Evolutionary conservation across 23 red algal species (phyloP).

Genomic region (Gracilaria gracilis): DNA sequence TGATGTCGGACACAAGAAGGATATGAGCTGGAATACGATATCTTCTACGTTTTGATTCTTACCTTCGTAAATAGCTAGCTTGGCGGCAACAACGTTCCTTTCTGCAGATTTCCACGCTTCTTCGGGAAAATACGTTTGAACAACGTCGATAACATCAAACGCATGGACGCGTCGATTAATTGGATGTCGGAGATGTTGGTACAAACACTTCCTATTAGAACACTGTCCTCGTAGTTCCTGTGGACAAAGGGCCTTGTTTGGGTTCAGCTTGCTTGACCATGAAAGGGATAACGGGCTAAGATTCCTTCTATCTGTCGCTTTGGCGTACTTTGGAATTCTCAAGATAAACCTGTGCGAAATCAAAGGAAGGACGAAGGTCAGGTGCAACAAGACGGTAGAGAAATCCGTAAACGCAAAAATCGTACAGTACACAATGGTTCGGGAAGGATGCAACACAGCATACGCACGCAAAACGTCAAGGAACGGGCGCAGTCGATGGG

Average conservation of each 20-base stretch:
- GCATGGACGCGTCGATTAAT: conserved; percentile 34
- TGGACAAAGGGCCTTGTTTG: conserved; percentile 55
- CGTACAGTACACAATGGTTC: not conserved
- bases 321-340: conserved; percentile 56
- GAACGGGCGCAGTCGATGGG: not conserved
- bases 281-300: conserved; percentile 47
- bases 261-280: conserved; percentile 45
- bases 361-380: conserved; percentile 13
- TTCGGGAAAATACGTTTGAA: conserved; percentile 32
- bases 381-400: not conserved
- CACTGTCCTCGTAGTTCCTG: conserved; percentile 49
- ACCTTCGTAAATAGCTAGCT: conserved; percentile 67
- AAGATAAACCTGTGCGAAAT: conserved; percentile 35
- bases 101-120: conserved; percentile 38
- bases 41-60: conserved; percentile 60
- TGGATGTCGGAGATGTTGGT: conserved; percentile 41
- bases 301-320: conserved; percentile 41
- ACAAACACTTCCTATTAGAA: conserved; percentile 45
- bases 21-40: conserved; percentile 43
- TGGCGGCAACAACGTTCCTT: conserved; percentile 42
- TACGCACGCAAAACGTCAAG: not conserved
- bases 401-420: not conserved
- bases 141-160: conserved; percentile 38
- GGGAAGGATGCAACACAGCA: not conserved
- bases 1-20: conserved; percentile 37